Evolutionary conservation across 495 filamentous ascomycete species (phyloP), one percentile per base, ranked within the genome.

Genomic region (Annulohypoxylon moriforme): DNA sequence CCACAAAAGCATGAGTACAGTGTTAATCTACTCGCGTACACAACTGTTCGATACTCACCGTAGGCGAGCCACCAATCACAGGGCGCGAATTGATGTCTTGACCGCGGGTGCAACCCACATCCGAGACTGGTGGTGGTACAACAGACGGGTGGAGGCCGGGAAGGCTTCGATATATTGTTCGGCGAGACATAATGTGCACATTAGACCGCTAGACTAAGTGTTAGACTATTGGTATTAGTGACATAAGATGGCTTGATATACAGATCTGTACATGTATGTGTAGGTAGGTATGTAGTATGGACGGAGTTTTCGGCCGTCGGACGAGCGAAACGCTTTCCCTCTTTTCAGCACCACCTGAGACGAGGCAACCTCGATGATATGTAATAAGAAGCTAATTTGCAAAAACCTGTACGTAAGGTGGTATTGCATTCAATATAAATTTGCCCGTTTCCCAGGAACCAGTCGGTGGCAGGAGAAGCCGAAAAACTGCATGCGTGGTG

Each of bases 251-350:
- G 13, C 36, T 40, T 13, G 14, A 40, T 40, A 40, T 36, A 11
- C 13, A 36, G 33, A 61, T 46, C 44, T 25, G 11, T 9, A 47
- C 14, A 20, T 55, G 47, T 8, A 14, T 42, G 46, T 16, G 22
- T 55, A 36, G 16, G 20, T 13, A 62, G 27, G 44, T 38, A 58
- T 34, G 27, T 47, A 36, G 36, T 14, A 14, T 14, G 13, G 44
- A 20, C 55, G 31, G 57, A 58, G 29, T 25, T 40, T 61, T 61
- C 68, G 20, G 57, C 49, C 61, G 60, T 61, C 29, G 49, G 66
- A 63, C 66, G 66, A 63, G 71, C 71, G 71, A 73, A 50, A 73
- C 71, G 71, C 71, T 50, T 67, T 62, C 71, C 33, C 36, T 70
- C 24, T 36, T 52, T 73, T 67, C 65, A 73, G 60, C 65, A 73